Percentiles rank a stretch among this genome's conserved stretches.
These are phyloP conservation scores for Neofusicoccum parvum DNA, from an alignment of 2,329 filamentous ascomycete species.

Conservation along the genomic window DNA sequence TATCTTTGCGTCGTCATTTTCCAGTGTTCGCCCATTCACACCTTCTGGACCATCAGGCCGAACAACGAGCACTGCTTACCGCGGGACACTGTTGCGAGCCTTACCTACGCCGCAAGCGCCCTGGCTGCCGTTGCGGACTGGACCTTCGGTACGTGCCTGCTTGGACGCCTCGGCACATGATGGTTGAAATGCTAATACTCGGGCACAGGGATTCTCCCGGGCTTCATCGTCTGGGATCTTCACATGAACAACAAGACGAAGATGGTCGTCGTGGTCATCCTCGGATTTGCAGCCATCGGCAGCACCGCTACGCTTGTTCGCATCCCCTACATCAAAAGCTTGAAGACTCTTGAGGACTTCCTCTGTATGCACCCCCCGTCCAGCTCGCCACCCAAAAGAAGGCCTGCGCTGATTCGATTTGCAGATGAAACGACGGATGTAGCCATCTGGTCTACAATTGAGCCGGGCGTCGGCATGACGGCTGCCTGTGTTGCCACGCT, in stretches of 20 bases:
- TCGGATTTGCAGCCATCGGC: conserved; percentile 54
- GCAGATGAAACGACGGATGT: conserved; percentile 17
- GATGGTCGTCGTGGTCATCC: conserved; percentile 53
- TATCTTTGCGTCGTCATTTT: conserved; percentile 57
- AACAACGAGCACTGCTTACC: conserved; percentile 45
- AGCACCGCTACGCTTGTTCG: conserved; percentile 55
- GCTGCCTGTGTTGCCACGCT: conserved; percentile 54
- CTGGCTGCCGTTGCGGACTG: conserved; percentile 37
- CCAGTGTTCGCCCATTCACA: conserved; percentile 55
- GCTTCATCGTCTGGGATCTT: conserved; percentile 57
- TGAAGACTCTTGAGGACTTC: conserved; percentile 46
- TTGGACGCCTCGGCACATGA: background rate
- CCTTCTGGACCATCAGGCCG: conserved; percentile 53
- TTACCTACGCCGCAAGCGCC: conserved; percentile 47
- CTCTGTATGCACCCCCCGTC: conserved; percentile 32
- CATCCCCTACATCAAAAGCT: conserved; percentile 45
- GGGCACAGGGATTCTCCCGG: conserved; percentile 32
- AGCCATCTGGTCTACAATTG: conserved; percentile 32
- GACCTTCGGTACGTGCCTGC: conserved; percentile 26
- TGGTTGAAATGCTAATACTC: background rate
- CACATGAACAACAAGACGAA: conserved; percentile 59
- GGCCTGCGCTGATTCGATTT: background rate
- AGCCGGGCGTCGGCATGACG: conserved; percentile 43
- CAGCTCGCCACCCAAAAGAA: background rate
- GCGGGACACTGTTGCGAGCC: conserved; percentile 51